Evolutionary conservation across 371 early-diverging fungal species (phyloP).

Genomic region (Rhizomucor miehei): DNA sequence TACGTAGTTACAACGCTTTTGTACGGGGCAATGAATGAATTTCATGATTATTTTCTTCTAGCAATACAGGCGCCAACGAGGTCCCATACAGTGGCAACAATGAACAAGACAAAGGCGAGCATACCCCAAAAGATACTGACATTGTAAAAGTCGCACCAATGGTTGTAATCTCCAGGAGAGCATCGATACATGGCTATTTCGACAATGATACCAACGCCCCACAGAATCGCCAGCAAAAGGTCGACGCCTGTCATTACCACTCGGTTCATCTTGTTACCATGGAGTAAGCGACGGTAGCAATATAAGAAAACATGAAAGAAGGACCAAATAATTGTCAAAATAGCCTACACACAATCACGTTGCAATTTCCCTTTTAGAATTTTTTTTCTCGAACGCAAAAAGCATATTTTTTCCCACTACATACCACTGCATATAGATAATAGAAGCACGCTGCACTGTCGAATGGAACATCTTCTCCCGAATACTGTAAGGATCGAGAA

Average conservation of each 20-base stretch:
- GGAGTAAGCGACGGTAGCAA: constrained; percentile 43
- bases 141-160: constrained; percentile 60
- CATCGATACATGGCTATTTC: constrained; percentile 53
- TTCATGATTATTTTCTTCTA: constrained; percentile 3
- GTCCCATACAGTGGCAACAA: constrained; percentile 49
- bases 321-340: constrained; percentile 49
- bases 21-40: too few species aligned
- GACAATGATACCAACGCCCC: constrained; percentile 57
- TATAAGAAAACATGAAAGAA: constrained; percentile 41
- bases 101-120: constrained; percentile 43
- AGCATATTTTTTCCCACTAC: not conserved
- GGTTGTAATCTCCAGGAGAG: constrained; percentile 37
- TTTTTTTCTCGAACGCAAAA: not conserved
- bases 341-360: constrained; percentile 24
- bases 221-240: constrained; percentile 44
- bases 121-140: constrained; percentile 55
- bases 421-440: constrained; percentile 47
- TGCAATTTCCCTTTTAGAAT: not conserved
- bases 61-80: constrained; percentile 42
- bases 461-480: constrained; percentile 34
- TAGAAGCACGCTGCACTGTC: constrained; percentile 36
- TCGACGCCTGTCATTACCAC: constrained; percentile 47
- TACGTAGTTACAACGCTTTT: too few species aligned
- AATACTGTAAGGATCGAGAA: constrained; percentile 17
- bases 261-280: constrained; percentile 45